Evolutionary conservation across 495 filamentous ascomycete genomes (phyloP), one percentile per base, ranked within the genome.

Genomic region (Podospora anserina): DNA sequence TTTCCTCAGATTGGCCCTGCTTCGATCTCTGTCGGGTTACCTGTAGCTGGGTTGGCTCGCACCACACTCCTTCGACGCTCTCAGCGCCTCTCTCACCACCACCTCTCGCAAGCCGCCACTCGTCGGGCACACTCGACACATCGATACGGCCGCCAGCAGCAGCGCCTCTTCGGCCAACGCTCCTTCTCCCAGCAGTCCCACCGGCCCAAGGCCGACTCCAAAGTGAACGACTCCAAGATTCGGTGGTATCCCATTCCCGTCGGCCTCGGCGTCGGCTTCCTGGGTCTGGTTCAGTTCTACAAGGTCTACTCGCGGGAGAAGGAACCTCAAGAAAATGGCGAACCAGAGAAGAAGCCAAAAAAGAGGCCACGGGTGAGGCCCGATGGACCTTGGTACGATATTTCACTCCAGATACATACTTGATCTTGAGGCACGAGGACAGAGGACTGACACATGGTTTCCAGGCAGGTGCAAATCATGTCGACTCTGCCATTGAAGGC

Each of bases 221-320:
- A 76, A n/a, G 73, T 87, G 86, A 61, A 75, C 65, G 74, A 89
- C 68, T 96, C 91, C 32, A 95, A 90, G 72, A 86, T 97, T 63
- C 87, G 91, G 84, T 99, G 95, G 95, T 90, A 94, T 80, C 92
- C 92, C n/a, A 98, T 99, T 75, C 96, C 95, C 23, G 87, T 97
- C 49, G 92, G 89, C 9, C 83, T 98, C 5, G 95, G 95, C 57
- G 90, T 98, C 70, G 92, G 86, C 54, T 92, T 97, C 60, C 82
- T 99, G 13, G 96, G 94, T 4, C 79, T 92, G 18, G 82, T 90
- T 30, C 93, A 97, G 69, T 89, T 97, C 74, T 95, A 97, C 80
- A 91, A 89, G 76, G 81, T 88, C 66, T 85, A 83, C 81, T 76
- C 85, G 76, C 69, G 89, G 71, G 79, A 90, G 79, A 79, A 85